phyloP scores from a whole-genome alignment of 1,284 basidiomycete genomes.

The Ganoderma leucocontextum region DNA sequence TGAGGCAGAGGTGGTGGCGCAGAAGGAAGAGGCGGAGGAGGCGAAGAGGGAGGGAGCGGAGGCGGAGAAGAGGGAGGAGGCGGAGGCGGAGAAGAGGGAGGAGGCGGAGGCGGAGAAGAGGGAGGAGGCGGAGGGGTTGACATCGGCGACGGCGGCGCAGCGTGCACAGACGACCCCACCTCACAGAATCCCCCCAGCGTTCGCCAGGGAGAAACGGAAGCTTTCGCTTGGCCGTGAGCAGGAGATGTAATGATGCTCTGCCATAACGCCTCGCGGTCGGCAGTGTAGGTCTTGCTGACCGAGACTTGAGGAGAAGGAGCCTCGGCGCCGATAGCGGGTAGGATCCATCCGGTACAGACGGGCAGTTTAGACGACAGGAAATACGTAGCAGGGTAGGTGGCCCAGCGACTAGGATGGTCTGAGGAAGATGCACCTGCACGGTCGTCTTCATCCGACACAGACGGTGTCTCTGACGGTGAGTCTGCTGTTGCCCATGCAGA shows the following conservation, averaged over 20 bases:
- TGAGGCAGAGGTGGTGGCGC: slow-evolving; percentile 29
- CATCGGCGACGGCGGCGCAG: too few relatives aligned
- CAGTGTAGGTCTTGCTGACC: slow-evolving; percentile 46
- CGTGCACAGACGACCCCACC: slow-evolving; percentile 17
- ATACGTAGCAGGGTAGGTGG: slow-evolving; percentile 62
- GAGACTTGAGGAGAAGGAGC: slow-evolving; percentile 18
- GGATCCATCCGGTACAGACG: slow-evolving; percentile 53
- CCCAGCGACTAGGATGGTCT: slow-evolving; percentile 57
- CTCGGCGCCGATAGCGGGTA: slow-evolving; percentile 41
- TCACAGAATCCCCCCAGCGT: slow-evolving; percentile 39
- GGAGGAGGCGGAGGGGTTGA: slow-evolving; percentile 30
- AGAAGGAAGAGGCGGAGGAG: slow-evolving; percentile 27
- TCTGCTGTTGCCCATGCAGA: slow-evolving; percentile 17
- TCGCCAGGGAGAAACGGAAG: slow-evolving; percentile 36
- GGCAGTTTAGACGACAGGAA: slow-evolving; percentile 67
- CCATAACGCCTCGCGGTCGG: slow-evolving; percentile 52
- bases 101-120: slow-evolving; percentile 31
- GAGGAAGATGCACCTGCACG: slow-evolving; percentile 4
- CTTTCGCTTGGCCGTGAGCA: slow-evolving; percentile 32
- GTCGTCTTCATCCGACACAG: slow-evolving; percentile 13
- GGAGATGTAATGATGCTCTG: slow-evolving; percentile 40
- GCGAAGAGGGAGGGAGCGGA: too few relatives aligned
- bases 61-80: too few relatives aligned
- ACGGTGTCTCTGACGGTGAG: slow-evolving; percentile 24
- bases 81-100: slow-evolving; percentile 25